Evolutionary conservation across 2,329 filamentous ascomycete genomes (phyloP).

Genomic region (Paecilomyces sp.): DNA sequence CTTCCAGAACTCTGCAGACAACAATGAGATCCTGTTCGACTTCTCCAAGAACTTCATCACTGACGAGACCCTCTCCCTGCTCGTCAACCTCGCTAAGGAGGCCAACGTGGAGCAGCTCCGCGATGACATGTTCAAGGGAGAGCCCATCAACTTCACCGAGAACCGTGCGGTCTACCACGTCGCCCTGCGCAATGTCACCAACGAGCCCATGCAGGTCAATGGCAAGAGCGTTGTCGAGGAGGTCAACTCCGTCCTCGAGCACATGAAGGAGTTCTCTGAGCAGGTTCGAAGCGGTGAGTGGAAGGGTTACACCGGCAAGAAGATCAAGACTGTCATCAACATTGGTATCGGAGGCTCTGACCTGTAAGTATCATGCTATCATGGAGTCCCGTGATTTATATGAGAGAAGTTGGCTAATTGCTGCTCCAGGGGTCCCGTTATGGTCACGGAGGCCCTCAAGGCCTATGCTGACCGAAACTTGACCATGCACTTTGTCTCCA

Average conservation of each 20-base stretch:
- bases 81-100: conserved; percentile 86
- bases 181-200: conserved; percentile 82
- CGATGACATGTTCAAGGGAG: conserved; percentile 93
- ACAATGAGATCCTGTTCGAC: conserved; percentile 87
- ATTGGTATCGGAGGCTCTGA: conserved; percentile 97
- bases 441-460: conserved; percentile 98
- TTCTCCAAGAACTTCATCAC: conserved; percentile 99
- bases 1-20: conserved; percentile 71
- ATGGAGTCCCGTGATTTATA: neutral
- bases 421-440: conserved; percentile 72
- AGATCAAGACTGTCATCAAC: conserved; percentile 93
- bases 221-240: conserved; percentile 90
- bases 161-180: conserved; percentile 92
- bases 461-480: conserved; percentile 79
- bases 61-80: conserved; percentile 79
- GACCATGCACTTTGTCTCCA: conserved; percentile 96
- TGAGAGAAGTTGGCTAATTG: conserved; percentile 11
- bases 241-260: conserved; percentile 82
- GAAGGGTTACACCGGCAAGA: conserved; percentile 97
- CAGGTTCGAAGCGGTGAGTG: conserved; percentile 89
- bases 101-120: conserved; percentile 86
- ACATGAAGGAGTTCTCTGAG: conserved; percentile 98
- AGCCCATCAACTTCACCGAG: conserved; percentile 99
- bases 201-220: conserved; percentile 75
- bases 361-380: conserved; percentile 58